These are phyloP conservation scores for Linaria vulgaris DNA, from an alignment of 257 asterid genomes.

Conservation along the genomic window DNA sequence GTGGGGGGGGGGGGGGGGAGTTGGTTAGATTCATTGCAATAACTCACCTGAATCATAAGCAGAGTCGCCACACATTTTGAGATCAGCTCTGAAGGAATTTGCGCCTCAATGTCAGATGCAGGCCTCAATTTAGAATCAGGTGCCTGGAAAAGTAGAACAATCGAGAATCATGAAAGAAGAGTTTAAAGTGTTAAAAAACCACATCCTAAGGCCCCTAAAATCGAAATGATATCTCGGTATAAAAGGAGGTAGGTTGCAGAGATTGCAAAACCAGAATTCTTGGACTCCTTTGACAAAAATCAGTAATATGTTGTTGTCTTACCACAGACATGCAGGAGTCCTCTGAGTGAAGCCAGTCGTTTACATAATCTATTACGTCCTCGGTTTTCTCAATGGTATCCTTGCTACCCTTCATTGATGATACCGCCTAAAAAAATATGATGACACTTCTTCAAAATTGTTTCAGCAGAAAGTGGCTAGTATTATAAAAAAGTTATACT, in stretches of 20 bases:
- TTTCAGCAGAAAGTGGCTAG: too few species aligned
- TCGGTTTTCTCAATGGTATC: conserved; percentile 60
- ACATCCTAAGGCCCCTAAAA: too few species aligned
- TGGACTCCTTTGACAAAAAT: too few species aligned
- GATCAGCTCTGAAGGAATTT: conserved; percentile 76
- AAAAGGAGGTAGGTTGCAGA: too few species aligned
- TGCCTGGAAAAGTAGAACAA: conserved; percentile 41
- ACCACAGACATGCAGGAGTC: conserved; percentile 39
- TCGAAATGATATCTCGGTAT: too few species aligned
- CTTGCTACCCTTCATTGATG: conserved; percentile 53
- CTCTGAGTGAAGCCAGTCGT: conserved; percentile 43
- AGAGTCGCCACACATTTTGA: conserved; percentile 75
- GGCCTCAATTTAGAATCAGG: conserved; percentile 42
- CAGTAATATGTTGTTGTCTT: conserved; percentile 22
- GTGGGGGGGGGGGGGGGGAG: too few species aligned
- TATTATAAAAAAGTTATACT: too few species aligned
- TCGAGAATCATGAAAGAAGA: neutral
- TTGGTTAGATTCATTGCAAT: too few species aligned
- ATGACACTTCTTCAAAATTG: conserved; percentile 2
- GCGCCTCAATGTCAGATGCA: conserved; percentile 51
- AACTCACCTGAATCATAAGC: conserved; percentile 79
- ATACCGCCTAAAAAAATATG: conserved; percentile 51
- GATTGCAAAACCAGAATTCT: too few species aligned
- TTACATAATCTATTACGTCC: conserved; percentile 62
- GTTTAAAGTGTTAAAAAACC: too few species aligned